Base-by-base conservation (phyloP, 805 yeast genomes). In the Hanseniaspora meyeri region DNA sequence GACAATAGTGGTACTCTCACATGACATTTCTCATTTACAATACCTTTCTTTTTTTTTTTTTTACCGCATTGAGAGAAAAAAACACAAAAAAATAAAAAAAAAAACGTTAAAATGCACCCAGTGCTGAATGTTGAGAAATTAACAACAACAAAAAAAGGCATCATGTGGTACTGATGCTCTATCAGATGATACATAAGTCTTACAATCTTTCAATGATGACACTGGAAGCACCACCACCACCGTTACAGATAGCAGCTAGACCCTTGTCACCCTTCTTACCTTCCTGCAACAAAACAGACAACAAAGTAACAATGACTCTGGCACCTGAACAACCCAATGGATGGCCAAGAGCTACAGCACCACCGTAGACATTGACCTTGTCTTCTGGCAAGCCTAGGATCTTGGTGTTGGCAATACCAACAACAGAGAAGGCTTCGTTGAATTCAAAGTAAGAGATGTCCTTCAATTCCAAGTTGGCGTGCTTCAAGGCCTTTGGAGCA, bases 201-300 rank as follows among this genome's bases (percentile, higher is more conserved):
- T 70, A 77, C 47, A 81, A 66, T 65, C 76, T 81, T 75, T 90
- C 96, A 65, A 93, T 79, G 60, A 93, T 87, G 65, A 93, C 76
- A 29, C 97, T 83, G 57, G 95, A 85, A 51, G 97, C 97, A 69
- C 98, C 99, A 70, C 99, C 99, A 66, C 99, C 99, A 76, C 99
- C 98, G 72, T 93, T 93, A 79, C 98, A 93, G 68, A 93, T 84
- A 70, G 88, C 96, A 65, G 96, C 97, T 62, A 82, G 88, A 70
- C 99, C 99, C 63, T 82, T 71, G 74, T 84, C 87, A 64, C 91
- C 95, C 6, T 12, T 43, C 19, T 45, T 43, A 57, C 72, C 72
- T 76, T 93, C 97, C 74, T 91, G 96, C 40, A 72, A 62, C 67
- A 93, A 79, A 17, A 90, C 89, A 51, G 88, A 79, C 58, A 82